Base-by-base conservation (phyloP, 768 basidiomycete species). In the Suillus hirtellus region DNA sequence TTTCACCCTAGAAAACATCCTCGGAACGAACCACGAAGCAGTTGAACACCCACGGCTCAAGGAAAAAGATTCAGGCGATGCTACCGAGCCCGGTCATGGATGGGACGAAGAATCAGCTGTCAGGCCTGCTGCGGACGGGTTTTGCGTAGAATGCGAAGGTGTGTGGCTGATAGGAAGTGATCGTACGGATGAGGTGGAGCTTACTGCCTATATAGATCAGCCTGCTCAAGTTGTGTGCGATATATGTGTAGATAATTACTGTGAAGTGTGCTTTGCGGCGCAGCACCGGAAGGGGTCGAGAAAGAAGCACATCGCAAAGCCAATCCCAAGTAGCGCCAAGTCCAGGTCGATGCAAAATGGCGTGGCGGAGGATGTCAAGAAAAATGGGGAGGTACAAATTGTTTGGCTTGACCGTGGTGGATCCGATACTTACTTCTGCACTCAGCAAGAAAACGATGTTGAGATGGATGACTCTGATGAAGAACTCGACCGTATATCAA, bases 111-210 rank as follows among this genome's bases (percentile, higher is more conserved):
- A 90, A 72, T 77, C 79, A 12, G 70, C 72, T 0, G 72, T 74
- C 63, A 79, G 75, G 46, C 78, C 81, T 10, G 76, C 79, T 15
- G 74, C 77, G 12, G 87, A 90, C 60, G 92, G 90, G 0, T 89
- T 80, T 70, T 95, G 93, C 66, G 74, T 93, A 60, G 93, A 95
- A 74, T 94, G 93, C 72, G 93, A 95, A 85, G 93, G 93, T 92
- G 64, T 69, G 77, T 69, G 35, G 73, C 44, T 37, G 65, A 31
- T n/a, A 17, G 14, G 14, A 11, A 24, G 24, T 11, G 53, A n/a
- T 15, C 4, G 34, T 53, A 24, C 37, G 38, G 17, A 40, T 24
- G 15, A 38, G 35, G 34, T 37, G 15, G 31, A 54, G 55, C 34
- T 52, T 38, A 42, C 27, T 19, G 9, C 14, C 15, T 46, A 4